Conservation (phyloP, 1,284 basidiomycete genomes). For the Ustilago trichophora region DNA sequence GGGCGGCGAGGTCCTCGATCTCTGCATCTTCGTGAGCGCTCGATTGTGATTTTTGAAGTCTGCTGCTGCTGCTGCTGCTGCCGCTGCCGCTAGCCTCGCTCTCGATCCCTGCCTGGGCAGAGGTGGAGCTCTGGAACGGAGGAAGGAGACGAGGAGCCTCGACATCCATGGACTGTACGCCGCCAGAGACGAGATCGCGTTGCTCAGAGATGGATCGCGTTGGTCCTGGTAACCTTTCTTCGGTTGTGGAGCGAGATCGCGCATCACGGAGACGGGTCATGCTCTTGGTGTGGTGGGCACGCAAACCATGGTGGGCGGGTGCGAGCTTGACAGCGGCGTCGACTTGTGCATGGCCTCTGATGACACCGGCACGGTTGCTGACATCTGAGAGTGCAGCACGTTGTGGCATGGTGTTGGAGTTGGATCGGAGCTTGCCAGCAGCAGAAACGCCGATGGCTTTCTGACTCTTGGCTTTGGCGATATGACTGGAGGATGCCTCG, state of each 20-base stretch:
- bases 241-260: slow-evolving; percentile 29
- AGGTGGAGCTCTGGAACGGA: slow-evolving; percentile 31
- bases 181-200: slow-evolving; percentile 18
- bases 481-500: slow-evolving; percentile 32
- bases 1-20: slow-evolving; percentile 18
- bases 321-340: slow-evolving; percentile 25
- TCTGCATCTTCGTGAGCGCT: slow-evolving; percentile 27
- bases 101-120: slow-evolving; percentile 5
- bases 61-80: too few relatives aligned
- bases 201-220: slow-evolving; percentile 31
- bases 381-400: slow-evolving; percentile 44
- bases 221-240: slow-evolving; percentile 17
- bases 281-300: slow-evolving; percentile 35
- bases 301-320: slow-evolving; percentile 30
- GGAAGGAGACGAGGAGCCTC: slow-evolving; percentile 32
- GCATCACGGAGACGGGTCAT: slow-evolving; percentile 40
- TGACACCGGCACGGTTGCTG: slow-evolving; percentile 34
- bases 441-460: slow-evolving; percentile 14
- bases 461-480: slow-evolving; percentile 24
- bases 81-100: slow-evolving; percentile 3
- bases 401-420: slow-evolving; percentile 28
- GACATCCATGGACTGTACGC: slow-evolving; percentile 41
- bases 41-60: not conserved
- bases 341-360: slow-evolving; percentile 1
- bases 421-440: slow-evolving; percentile 18